Base-by-base conservation (phyloP, 805 yeast genomes). In the Sugiyamaella marilandica region DNA sequence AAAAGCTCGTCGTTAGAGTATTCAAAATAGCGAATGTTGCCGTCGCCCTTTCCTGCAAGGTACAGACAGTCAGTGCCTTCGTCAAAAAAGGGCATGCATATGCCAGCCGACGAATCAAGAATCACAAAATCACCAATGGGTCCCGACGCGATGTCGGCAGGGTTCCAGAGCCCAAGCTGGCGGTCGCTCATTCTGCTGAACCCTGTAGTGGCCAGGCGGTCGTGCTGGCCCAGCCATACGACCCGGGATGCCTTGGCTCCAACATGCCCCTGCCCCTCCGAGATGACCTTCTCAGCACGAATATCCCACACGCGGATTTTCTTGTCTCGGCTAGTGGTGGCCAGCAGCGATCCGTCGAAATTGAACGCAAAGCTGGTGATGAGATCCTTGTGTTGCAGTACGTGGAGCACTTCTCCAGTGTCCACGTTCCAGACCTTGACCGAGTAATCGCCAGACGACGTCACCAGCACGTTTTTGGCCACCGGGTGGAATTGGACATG, bases 11-110 rank as follows among this genome's bases (percentile, higher is more conserved):
- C 97, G 62, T 87, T 81, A 56, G 83, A 89, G 68, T 80, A 89
- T 74, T 94, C 99, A 66, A 75, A 94, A 72, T 92, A 92, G 65
- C 97, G 87, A 63, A 94, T 88, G 68, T 92, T 94, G 62, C 98
- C 98, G 69, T 94, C 99, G 69, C 97, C 97, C 70, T 94, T 92
- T 61, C 99, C 99, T 32, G 96, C 98, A 56, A 94, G 74, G 65
- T 85, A 94, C 55, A 94, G 75, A 54, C 91, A 81, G 52, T 83
- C 81, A 44, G 87, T 90, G 34, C 86, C 79, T 26, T 81, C 86
- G 66, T 94, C 99, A 66, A 73, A 94, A 63, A 86, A 80, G 29
- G 99, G 99, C 80, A 94, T 86, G 68, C 91, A 74, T 41, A 94
- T 87, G 62, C 99, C 99, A 1, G 97, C 86, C 3, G 95, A 85